Conservation (phyloP, 257 asterid species). For the Solanum verrucosum region DNA sequence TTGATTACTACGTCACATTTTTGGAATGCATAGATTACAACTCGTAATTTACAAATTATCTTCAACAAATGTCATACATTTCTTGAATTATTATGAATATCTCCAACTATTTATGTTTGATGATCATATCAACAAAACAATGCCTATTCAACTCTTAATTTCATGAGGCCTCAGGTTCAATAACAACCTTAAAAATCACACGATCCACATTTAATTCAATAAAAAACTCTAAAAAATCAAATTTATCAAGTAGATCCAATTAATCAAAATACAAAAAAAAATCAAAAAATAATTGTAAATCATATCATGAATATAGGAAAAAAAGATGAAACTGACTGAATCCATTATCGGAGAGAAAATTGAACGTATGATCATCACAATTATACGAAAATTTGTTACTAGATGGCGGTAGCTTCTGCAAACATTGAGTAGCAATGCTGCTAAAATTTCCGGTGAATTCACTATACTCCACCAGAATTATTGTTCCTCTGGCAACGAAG, state of each 20-base stretch:
- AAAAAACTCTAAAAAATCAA: not conserved
- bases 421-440: slow-evolving; percentile 37
- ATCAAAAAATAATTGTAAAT: not conserved
- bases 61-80: not conserved
- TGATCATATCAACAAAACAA: not conserved
- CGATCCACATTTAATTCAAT: not conserved
- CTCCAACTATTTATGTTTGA: not conserved
- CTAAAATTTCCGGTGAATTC: slow-evolving; percentile 45
- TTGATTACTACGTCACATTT: not conserved
- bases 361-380: slow-evolving; percentile 46
- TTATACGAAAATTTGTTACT: slow-evolving; percentile 39
- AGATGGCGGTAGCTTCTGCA: slow-evolving; percentile 41
- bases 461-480: slow-evolving; percentile 36
- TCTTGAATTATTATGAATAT: not conserved
- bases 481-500: slow-evolving; percentile 39
- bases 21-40: accelerated
- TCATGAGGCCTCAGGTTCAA: not conserved
- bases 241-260: not conserved
- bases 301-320: not conserved
- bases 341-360: slow-evolving; percentile 43
- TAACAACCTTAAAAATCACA: not conserved
- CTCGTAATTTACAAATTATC: not conserved
- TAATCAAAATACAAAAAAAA: not conserved
- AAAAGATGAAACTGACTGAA: slow-evolving; percentile 29
- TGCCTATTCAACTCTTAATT: not conserved